phyloP scores from a whole-genome alignment of 176 grass and related monocot genomes.

The Triticum urartu region DNA sequence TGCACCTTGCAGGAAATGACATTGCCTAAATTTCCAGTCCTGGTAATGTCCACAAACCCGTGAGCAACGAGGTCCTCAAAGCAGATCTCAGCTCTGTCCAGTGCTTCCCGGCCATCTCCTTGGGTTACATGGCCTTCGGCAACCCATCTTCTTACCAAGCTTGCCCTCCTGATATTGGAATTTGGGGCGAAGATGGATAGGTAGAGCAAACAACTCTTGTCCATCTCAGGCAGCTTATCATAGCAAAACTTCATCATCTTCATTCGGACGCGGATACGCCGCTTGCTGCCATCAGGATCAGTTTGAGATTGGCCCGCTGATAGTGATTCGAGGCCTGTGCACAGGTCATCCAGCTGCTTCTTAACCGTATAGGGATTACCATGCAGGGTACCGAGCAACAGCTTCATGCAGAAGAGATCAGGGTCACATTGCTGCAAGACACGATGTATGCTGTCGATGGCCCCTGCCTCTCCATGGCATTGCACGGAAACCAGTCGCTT shows the following conservation, averaged over 20 bases:
- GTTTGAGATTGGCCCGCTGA: accelerated
- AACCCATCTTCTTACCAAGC: conserved; percentile 3
- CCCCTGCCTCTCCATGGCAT: neutral
- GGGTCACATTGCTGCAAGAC: neutral
- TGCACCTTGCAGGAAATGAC: neutral
- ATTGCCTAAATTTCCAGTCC: neutral
- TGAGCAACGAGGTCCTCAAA: neutral
- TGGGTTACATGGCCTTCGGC: neutral
- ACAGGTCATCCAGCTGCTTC: neutral
- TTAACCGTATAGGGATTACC: neutral
- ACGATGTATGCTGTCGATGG: neutral
- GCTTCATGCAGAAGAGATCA: conserved; percentile 16
- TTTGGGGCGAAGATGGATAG: neutral
- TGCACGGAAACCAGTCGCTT: neutral
- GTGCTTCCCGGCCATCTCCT: neutral
- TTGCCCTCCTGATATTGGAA: neutral
- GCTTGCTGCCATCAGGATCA: neutral
- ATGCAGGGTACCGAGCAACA: neutral
- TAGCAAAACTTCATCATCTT: neutral
- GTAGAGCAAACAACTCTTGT: conserved; percentile 26
- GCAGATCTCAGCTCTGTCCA: neutral
- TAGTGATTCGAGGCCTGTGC: neutral
- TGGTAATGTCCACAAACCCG: neutral
- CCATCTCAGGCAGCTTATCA: neutral
- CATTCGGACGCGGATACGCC: neutral